A percentile compares a stretch with the other conserved stretches of the same genome.
Evolutionary conservation across 2,329 filamentous ascomycete genomes (phyloP).

Genomic region (Chaetomium sp.): DNA sequence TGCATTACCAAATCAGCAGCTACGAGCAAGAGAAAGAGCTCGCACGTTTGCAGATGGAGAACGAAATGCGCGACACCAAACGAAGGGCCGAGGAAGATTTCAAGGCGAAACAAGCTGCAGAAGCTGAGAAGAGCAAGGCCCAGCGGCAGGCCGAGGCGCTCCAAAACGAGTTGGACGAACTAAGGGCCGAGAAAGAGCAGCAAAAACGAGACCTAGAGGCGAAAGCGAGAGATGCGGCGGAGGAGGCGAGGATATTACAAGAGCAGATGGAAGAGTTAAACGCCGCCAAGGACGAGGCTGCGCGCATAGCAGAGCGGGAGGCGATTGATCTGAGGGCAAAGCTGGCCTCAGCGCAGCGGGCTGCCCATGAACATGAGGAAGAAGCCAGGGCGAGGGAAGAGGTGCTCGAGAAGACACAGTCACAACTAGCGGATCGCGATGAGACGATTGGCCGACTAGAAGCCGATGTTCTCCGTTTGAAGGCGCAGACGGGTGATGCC

Average conservation of each 20-base stretch:
- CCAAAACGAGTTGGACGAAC: conserved; percentile 44
- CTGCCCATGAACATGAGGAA: conserved; percentile 52
- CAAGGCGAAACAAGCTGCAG: conserved; percentile 55
- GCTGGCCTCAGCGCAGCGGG: conserved; percentile 39
- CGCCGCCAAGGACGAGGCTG: conserved; percentile 60
- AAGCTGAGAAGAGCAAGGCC: conserved; percentile 47
- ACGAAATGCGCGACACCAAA: conserved; percentile 74
- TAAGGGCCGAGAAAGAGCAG: conserved; percentile 43
- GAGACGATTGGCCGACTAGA: conserved; percentile 67
- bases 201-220: conserved; percentile 63
- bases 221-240: conserved; percentile 62
- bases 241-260: conserved; percentile 64
- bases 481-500: conserved; percentile 78
- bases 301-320: conserved; percentile 53
- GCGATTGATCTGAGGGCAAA: conserved; percentile 49
- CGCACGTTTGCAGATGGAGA: conserved; percentile 67
- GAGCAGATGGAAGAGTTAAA: conserved; percentile 74
- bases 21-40: conserved; percentile 84
- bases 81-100: conserved; percentile 81
- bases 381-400: conserved; percentile 51
- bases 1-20: conserved; percentile 82
- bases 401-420: conserved; percentile 55
- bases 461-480: conserved; percentile 74
- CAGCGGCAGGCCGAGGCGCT: conserved; percentile 44
- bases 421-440: conserved; percentile 63